These are phyloP conservation scores for Solanum chmielewskii DNA, from an alignment of 257 asterid species.

Conservation along the genomic window DNA sequence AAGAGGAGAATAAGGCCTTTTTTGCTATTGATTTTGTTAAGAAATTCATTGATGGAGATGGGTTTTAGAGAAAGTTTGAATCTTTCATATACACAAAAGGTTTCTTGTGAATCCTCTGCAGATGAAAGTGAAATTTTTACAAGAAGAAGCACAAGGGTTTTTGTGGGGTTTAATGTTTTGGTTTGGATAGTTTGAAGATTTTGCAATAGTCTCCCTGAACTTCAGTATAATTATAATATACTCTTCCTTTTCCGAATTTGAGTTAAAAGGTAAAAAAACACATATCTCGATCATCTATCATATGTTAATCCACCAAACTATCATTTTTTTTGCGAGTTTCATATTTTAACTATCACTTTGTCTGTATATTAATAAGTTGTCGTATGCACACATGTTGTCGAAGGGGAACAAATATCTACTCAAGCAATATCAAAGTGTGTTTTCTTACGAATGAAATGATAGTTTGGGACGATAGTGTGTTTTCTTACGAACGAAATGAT, in stretches of 20 bases:
- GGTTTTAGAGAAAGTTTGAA: neutral
- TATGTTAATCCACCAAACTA: neutral
- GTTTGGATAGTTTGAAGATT: neutral
- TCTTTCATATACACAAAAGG: neutral
- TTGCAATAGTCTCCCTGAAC: neutral
- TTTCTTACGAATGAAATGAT: neutral
- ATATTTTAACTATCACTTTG: no score
- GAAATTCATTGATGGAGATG: conserved; percentile 33
- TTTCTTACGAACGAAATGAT: no score
- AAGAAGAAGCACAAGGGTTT: neutral
- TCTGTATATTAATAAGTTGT: no score
- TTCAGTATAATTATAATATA: neutral
- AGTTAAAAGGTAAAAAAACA: no score
- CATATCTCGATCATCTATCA: neutral
- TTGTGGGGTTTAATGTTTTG: neutral
- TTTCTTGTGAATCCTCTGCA: neutral
- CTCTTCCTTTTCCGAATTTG: no score
- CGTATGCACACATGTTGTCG: neutral
- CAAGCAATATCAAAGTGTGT: neutral
- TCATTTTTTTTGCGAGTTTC: neutral
- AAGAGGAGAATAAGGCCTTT: conserved; percentile 10
- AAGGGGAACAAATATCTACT: accelerated
- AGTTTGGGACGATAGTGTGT: neutral
- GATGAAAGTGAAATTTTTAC: neutral
- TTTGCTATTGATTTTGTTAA: conserved; percentile 25